Conservation (phyloP, 768 basidiomycete species). For the Strobilomyces dryophilus region DNA sequence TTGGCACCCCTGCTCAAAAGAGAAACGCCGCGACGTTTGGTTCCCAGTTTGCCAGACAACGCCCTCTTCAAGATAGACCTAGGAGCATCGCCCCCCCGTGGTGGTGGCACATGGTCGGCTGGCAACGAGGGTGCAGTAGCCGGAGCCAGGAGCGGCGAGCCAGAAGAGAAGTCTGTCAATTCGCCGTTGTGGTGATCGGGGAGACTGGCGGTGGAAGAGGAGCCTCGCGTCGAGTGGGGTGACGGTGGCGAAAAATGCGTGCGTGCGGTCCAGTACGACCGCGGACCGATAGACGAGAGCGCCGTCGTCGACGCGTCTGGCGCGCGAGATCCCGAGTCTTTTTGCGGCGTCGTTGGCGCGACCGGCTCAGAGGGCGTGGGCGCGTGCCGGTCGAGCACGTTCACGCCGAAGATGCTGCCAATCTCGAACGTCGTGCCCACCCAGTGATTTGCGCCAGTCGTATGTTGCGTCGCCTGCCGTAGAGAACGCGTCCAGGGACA, state of each 20-base stretch:
- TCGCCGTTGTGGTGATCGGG: slow-evolving; percentile 12
- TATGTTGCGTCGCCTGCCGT: slow-evolving; percentile 21
- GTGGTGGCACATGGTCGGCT: slow-evolving; percentile 1
- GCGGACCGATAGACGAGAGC: slow-evolving; percentile 19
- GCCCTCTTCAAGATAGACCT: slow-evolving; percentile 24
- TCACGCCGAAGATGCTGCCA: slow-evolving; percentile 70
- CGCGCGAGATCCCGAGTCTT: neutral
- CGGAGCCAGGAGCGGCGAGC: slow-evolving; percentile 18
- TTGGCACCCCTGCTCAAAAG: slow-evolving; percentile 10
- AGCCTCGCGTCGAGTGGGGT: neutral
- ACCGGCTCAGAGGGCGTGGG: neutral
- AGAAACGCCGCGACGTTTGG: slow-evolving; percentile 11
- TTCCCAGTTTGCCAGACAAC: slow-evolving; percentile 4
- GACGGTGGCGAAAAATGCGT: slow-evolving; percentile 17
- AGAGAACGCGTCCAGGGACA: slow-evolving; percentile 61
- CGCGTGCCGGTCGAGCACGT: slow-evolving; percentile 40
- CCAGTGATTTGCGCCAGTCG: slow-evolving; percentile 41
- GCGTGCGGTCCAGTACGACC: slow-evolving; percentile 21
- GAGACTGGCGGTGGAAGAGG: slow-evolving; percentile 13
- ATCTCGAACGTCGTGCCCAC: slow-evolving; percentile 75
- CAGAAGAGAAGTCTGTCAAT: slow-evolving; percentile 20
- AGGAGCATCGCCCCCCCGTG: slow-evolving; percentile 12
- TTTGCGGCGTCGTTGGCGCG: slow-evolving; percentile 2
- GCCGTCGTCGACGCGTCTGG: slow-evolving; percentile 17
- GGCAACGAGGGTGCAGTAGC: slow-evolving; percentile 9